phyloP scores from a whole-genome alignment of 2,329 filamentous ascomycete species.

The Paradendryphiella salina region DNA sequence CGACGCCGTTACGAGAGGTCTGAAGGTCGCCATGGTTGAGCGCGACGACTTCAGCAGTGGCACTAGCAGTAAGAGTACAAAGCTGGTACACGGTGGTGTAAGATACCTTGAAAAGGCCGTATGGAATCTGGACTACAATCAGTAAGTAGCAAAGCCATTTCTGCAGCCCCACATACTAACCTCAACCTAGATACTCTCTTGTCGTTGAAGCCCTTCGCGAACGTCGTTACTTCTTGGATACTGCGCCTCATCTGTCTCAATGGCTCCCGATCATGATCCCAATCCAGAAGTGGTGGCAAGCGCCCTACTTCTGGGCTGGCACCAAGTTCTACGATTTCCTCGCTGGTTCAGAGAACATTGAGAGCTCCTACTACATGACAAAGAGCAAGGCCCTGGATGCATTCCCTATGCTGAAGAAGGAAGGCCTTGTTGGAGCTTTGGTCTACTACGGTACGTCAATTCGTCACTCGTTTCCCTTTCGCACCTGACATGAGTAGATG shows the following conservation, averaged over 20 bases:
- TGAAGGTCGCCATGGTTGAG: constrained; percentile 80
- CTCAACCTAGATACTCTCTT: constrained; percentile 60
- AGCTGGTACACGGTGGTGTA: constrained; percentile 82
- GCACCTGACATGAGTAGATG: constrained; percentile 58
- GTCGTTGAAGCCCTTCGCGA: constrained; percentile 82
- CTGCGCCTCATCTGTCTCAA: constrained; percentile 77
- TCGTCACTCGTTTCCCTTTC: neutral
- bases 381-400: constrained; percentile 83
- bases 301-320: constrained; percentile 76
- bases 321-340: constrained; percentile 84
- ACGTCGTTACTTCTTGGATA: constrained; percentile 80
- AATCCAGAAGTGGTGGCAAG: constrained; percentile 81
- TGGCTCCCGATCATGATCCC: constrained; percentile 85
- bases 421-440: constrained; percentile 75
- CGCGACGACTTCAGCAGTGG: constrained; percentile 81
- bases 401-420: constrained; percentile 85
- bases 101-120: constrained; percentile 85
- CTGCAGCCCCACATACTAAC: neutral
- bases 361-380: constrained; percentile 85
- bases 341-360: constrained; percentile 83
- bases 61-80: constrained; percentile 85
- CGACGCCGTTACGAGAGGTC: constrained; percentile 75
- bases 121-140: constrained; percentile 81
- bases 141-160: constrained; percentile 53
- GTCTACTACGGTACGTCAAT: constrained; percentile 72